A percentile compares a stretch with the other conserved stretches of the same genome.
These are phyloP conservation scores for Byssochlamys sp. DNA, from an alignment of 2,329 filamentous ascomycete genomes.

Conservation along the genomic window DNA sequence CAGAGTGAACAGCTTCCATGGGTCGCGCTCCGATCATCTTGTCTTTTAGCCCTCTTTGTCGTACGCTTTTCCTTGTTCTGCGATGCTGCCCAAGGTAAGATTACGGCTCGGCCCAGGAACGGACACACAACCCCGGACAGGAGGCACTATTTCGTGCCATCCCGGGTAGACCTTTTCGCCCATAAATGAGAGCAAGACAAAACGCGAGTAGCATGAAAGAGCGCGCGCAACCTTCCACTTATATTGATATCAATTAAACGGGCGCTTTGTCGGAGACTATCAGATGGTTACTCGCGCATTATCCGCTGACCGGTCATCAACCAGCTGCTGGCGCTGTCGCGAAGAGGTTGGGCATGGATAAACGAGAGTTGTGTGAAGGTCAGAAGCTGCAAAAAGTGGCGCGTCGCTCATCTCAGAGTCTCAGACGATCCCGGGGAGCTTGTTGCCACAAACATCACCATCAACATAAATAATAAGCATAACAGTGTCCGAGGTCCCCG, in stretches of 20 bases:
- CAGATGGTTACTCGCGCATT: neutral
- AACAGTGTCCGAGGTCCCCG: neutral
- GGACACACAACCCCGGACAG: neutral
- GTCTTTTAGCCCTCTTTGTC: constrained; percentile 2
- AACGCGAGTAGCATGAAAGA: neutral
- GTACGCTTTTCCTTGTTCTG: constrained; percentile 5
- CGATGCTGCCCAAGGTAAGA: constrained; percentile 9
- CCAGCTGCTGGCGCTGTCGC: neutral
- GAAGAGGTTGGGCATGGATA: neutral
- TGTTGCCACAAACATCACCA: neutral
- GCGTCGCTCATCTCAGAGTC: neutral
- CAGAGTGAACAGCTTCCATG: neutral
- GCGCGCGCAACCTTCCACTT: neutral
- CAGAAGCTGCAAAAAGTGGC: neutral
- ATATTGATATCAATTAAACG: neutral
- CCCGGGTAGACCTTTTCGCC: neutral
- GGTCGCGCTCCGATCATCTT: neutral
- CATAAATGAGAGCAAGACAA: neutral
- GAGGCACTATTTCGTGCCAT: neutral
- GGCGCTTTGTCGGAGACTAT: neutral
- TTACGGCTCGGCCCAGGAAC: constrained; percentile 7
- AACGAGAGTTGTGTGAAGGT: neutral
- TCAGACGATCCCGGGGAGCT: neutral
- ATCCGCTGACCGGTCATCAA: neutral
- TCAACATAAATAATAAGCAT: neutral